Conservation (phyloP, 2,329 filamentous ascomycete genomes). For the Elsinoe fawcettii region DNA sequence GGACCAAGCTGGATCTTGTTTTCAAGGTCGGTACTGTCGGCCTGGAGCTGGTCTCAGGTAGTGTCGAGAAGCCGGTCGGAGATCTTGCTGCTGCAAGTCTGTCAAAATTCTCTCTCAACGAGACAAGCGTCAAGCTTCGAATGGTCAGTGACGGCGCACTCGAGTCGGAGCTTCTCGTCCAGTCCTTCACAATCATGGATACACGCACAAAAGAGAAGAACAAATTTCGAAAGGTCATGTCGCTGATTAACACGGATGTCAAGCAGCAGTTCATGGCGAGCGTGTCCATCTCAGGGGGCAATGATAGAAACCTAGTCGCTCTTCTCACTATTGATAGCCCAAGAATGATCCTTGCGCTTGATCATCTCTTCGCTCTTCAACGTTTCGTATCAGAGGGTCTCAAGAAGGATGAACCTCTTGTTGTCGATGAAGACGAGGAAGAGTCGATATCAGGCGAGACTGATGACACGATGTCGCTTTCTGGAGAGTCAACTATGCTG, state of each 20-base stretch:
- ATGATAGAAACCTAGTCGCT: slow-evolving; percentile 74
- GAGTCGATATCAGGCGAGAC: slow-evolving; percentile 39
- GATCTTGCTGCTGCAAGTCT: slow-evolving; percentile 72
- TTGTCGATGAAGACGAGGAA: slow-evolving; percentile 53
- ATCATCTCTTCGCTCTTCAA: slow-evolving; percentile 88
- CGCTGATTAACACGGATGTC: slow-evolving; percentile 84
- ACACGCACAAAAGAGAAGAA: slow-evolving; percentile 83
- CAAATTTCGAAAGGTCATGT: slow-evolving; percentile 98
- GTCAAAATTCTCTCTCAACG: slow-evolving; percentile 88
- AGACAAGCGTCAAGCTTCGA: slow-evolving; percentile 82
- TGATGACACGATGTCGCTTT: slow-evolving; percentile 40
- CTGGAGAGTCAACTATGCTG: slow-evolving; percentile 18
- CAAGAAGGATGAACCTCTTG: slow-evolving; percentile 47
- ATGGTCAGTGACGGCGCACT: slow-evolving; percentile 88
- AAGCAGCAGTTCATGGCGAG: slow-evolving; percentile 97
- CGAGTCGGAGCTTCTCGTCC: slow-evolving; percentile 86
- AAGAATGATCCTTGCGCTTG: slow-evolving; percentile 85
- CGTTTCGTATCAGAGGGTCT: slow-evolving; percentile 69
- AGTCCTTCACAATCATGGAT: slow-evolving; percentile 91
- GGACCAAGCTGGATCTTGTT: slow-evolving; percentile 88
- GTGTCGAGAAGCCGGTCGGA: slow-evolving; percentile 68
- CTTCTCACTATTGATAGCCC: slow-evolving; percentile 94
- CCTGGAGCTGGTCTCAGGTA: slow-evolving; percentile 74
- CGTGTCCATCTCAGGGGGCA: slow-evolving; percentile 80
- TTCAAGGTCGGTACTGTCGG: slow-evolving; percentile 86